Evolutionary conservation across 2,329 filamentous ascomycete species (phyloP), one percentile per base, ranked within the genome.

Genomic region (Pseudocercospora pini-densiflorae): DNA sequence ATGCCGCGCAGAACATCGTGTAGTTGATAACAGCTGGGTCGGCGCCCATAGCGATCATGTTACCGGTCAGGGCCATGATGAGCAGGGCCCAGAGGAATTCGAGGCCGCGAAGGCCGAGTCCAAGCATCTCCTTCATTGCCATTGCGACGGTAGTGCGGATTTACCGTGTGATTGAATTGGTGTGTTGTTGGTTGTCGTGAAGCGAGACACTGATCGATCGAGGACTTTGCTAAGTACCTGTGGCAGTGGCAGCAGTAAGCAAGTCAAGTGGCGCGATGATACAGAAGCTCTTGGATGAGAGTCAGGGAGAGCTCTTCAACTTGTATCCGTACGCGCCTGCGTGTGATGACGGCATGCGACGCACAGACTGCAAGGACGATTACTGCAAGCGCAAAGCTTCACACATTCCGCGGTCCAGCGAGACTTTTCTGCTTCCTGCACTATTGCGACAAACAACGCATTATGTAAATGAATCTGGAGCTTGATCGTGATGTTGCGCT

Each of bases 1-100:
- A 83, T 0, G 86, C 85, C 40, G 87, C 83, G 70, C 90, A 87
- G 78, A 93, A 94, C 82, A 94, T 90, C 78, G 87, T 83, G 81
- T 85, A 82, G 82, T 83, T 79, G 79, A 90, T 81, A 60, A 87
- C 82, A 23, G 84, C 81, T 1, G 87, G 84, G 72, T 68, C 63
- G 64, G 70, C 67, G 24, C 64, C 65, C 65, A 72, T 87, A 86
- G 75, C 87, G 75, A 90, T 87, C 81, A 89, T 88, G 81, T 89
- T 88, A 71, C 87, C 88, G 71, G 88, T 76, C 54, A 90, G 81
- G 12, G 86, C 82, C 81, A 89, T 86, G 74, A 89, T 78, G 73
- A 90, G 82, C 64, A 89, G 76, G 36, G 86, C 81, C 79, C 84
- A 88, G 73, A 88, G 59, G 77, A 89, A 86, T 87, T 74, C 68